Conservation (phyloP, 2,329 filamentous ascomycete species). For the Thielaviopsis populi region DNA sequence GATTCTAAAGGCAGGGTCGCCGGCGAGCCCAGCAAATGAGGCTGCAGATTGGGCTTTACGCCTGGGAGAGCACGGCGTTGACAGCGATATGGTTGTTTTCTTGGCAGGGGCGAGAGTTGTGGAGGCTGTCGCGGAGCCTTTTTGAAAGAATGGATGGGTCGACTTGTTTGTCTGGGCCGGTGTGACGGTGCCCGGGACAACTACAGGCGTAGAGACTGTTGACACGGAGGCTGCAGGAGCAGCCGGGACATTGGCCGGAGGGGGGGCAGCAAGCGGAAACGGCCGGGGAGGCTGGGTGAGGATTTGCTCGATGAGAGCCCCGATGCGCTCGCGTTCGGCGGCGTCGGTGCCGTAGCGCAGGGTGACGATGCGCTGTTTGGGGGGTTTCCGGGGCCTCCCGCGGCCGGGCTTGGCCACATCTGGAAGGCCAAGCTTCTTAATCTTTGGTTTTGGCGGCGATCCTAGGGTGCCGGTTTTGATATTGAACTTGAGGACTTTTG, state of each 20-base stretch:
- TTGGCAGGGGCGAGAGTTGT: constrained; percentile 15
- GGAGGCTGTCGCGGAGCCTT: neutral
- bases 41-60: constrained; percentile 22
- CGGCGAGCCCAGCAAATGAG: constrained; percentile 19
- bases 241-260: neutral
- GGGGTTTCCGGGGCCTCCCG: constrained; percentile 19
- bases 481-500: constrained; percentile 42
- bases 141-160: constrained; percentile 33
- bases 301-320: constrained; percentile 35
- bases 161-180: constrained; percentile 22
- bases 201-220: constrained; percentile 17
- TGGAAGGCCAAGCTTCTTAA: constrained; percentile 14
- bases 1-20: constrained; percentile 27
- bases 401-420: constrained; percentile 2
- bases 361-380: constrained; percentile 30
- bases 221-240: constrained; percentile 20
- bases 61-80: constrained; percentile 38
- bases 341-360: constrained; percentile 45
- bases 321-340: constrained; percentile 33
- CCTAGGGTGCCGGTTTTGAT: constrained; percentile 46
- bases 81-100: constrained; percentile 31
- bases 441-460: constrained; percentile 43
- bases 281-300: neutral
- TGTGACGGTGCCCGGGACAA: neutral
- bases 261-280: neutral